Percentiles rank a stretch among this genome's conserved stretches.
These are phyloP conservation scores for Artemisia annua DNA, from an alignment of 129 eudicot genomes.

Conservation along the genomic window DNA sequence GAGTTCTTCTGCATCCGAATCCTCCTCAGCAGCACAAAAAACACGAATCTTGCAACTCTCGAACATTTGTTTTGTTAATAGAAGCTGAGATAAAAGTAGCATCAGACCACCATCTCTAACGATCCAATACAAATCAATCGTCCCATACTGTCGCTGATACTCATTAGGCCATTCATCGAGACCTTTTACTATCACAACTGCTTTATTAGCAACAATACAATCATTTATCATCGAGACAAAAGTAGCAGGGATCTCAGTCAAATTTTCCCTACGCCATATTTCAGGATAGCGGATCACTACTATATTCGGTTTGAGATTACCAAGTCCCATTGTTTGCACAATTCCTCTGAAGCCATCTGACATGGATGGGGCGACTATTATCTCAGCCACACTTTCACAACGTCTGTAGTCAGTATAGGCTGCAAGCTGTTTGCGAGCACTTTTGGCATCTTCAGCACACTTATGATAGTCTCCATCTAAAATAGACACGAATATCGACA, in stretches of 20 bases:
- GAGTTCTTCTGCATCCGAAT: conserved; percentile 76
- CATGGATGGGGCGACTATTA: conserved; percentile 84
- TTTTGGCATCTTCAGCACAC: conserved; percentile 82
- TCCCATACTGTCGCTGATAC: conserved; percentile 76
- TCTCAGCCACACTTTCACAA: conserved; percentile 92
- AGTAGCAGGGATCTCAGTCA: conserved; percentile 73
- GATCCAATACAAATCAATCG: conserved; percentile 88
- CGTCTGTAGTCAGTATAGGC: conserved; percentile 75
- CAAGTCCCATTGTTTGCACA: conserved; percentile 88
- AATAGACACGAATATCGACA: conserved; percentile 79
- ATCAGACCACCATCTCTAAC: conserved; percentile 90
- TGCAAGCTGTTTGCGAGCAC: conserved; percentile 66
- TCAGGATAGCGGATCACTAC: conserved; percentile 90
- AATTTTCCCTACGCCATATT: conserved; percentile 82
- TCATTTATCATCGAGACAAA: conserved; percentile 83
- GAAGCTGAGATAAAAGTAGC: conserved; percentile 89
- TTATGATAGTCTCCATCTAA: conserved; percentile 76
- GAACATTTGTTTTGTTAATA: conserved; percentile 73
- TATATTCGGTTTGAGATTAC: conserved; percentile 85
- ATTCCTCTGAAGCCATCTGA: conserved; percentile 80
- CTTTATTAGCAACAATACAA: conserved; percentile 90
- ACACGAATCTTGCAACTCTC: conserved; percentile 87
- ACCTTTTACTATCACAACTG: conserved; percentile 84
- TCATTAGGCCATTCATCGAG: conserved; percentile 94
- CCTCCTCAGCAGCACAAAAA: conserved; percentile 93